Conservation (phyloP, 768 basidiomycete species). For the Tulasnella calospora region DNA sequence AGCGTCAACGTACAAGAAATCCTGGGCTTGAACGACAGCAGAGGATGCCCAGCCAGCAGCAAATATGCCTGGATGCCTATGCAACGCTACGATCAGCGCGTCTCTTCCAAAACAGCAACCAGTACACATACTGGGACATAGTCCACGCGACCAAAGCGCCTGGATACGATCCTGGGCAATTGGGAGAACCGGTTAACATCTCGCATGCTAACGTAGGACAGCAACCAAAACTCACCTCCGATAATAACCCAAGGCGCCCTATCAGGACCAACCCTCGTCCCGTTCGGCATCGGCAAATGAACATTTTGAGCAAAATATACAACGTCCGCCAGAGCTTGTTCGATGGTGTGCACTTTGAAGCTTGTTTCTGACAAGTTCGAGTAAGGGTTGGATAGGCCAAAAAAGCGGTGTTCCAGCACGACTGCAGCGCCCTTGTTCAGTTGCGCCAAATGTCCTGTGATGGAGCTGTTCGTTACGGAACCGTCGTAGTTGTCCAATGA, state of each 20-base stretch:
- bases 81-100: too few species aligned
- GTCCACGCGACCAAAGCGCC: slow-evolving; percentile 19
- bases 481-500: slow-evolving; percentile 18
- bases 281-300: slow-evolving; percentile 19
- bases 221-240: slow-evolving; percentile 12
- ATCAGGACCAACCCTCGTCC: background rate
- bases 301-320: slow-evolving; percentile 22
- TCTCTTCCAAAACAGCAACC: background rate
- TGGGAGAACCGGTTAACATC: background rate
- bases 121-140: slow-evolving; percentile 7
- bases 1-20: slow-evolving; percentile 10
- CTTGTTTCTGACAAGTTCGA: slow-evolving; percentile 9
- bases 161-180: slow-evolving; percentile 12
- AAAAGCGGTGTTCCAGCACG: slow-evolving; percentile 21
- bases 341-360: slow-evolving; percentile 5
- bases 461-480: slow-evolving; percentile 8
- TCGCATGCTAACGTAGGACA: background rate
- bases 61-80: slow-evolving; percentile 17
- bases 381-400: slow-evolving; percentile 19
- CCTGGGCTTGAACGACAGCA: slow-evolving; percentile 19
- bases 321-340: slow-evolving; percentile 33
- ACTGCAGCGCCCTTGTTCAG: slow-evolving; percentile 20
- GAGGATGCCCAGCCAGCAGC: slow-evolving; percentile 22
- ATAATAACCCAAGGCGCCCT: slow-evolving; percentile 17
- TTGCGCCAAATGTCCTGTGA: slow-evolving; percentile 19